Evolutionary conservation across 768 basidiomycete genomes (phyloP).

Genomic region (Leucocoprinus sp.): DNA sequence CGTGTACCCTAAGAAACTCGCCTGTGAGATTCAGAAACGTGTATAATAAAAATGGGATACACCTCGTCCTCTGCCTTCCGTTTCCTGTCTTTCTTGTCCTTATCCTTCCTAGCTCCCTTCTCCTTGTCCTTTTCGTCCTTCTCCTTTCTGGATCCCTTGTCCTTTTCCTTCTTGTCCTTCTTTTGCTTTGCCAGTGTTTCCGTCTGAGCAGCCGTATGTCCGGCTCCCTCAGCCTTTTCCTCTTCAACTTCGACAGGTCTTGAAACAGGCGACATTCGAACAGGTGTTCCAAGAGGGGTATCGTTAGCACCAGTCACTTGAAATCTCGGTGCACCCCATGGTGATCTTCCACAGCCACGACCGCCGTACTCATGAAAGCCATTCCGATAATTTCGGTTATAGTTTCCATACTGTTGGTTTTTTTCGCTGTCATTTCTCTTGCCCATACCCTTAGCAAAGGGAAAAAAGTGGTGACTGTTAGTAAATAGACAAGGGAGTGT

Average conservation of each 20-base stretch:
- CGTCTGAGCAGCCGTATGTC: slow-evolving; percentile 1
- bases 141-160: too few relatives aligned
- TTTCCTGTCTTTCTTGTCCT: slow-evolving; percentile 31
- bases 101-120: slow-evolving; percentile 8
- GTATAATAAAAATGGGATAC: neutral
- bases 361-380: slow-evolving; percentile 4
- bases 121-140: slow-evolving; percentile 11
- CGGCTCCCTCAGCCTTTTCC: neutral
- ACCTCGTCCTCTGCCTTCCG: slow-evolving; percentile 28
- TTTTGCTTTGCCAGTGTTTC: slow-evolving; percentile 9
- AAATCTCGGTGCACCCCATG: slow-evolving; percentile 22
- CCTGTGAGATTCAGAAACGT: neutral
- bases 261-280: slow-evolving; percentile 26
- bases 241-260: slow-evolving; percentile 10
- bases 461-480: too few relatives aligned
- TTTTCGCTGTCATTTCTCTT: neutral
- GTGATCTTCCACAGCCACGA: slow-evolving; percentile 2
- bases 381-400: neutral
- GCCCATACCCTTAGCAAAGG: neutral
- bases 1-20: neutral
- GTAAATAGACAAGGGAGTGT: neutral
- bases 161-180: slow-evolving; percentile 5
- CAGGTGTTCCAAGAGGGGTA: slow-evolving; percentile 63
- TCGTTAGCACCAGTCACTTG: slow-evolving; percentile 56
- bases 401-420: neutral